Base-by-base conservation (phyloP, 2,329 filamentous ascomycete genomes). In the Coniella vitis region DNA sequence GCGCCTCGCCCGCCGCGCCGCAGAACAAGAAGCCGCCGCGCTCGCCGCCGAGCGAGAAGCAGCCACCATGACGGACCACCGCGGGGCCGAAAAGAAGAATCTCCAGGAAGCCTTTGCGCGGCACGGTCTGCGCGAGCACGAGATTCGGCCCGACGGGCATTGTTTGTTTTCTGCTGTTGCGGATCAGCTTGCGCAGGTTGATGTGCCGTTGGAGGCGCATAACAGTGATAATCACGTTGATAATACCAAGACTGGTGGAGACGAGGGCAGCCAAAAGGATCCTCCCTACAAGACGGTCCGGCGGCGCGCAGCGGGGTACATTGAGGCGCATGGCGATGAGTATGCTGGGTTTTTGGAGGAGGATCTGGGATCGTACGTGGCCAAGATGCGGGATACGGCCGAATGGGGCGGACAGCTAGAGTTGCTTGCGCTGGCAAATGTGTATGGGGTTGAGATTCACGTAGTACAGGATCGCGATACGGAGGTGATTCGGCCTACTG, bases 361-460 rank as follows among this genome's bases (percentile, higher is more conserved):
- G 63, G 81, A 84, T 13, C 63, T 96, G 40, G 78, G 79, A 3
- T 70, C 70, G 8, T 95, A 97, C 65, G 75, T 87, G 40, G 69
- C 69, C 40, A 88, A 86, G 69, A 87, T 98, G 52, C 72, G 83
- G 54, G 82, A 93, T 51, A 96, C 90, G 42, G 90, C 88, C 0
- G 91, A 95, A 68, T 98, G 93, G 93, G 93, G 93, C 43, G 93
- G 93, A 0, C 88, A 97, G 71, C 68, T 96, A 55, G 93, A 98
- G 72, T 68, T 98, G 48, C 74, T 84, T 65, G 93, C 93, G 20
- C 74, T 98, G 63, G 87, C 91, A 44, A 83, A 81, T 63, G 81
- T 79, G 47, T 97, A 94, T 60, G 79, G 79, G 3, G 81, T 93
- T 10, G 79, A 85, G 61, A 91, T 97, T 54, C 81, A 84, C 61